Conservation (phyloP, 176 grass and related monocot genomes). For the Oryza meyeriana region DNA sequence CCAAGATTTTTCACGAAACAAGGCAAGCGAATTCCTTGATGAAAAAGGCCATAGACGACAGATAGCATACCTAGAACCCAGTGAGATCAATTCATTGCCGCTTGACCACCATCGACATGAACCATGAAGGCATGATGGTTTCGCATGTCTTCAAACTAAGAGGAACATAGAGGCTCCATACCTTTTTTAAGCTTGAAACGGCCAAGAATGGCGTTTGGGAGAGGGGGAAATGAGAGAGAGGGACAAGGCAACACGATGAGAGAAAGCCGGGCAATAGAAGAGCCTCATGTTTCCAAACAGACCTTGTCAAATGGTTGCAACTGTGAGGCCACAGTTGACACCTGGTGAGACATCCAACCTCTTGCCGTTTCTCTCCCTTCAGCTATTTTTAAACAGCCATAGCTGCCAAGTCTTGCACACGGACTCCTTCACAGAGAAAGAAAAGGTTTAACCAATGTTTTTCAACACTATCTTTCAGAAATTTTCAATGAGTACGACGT, state of each 20-base stretch:
- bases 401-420: background rate
- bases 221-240: background rate
- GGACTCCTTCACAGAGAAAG: background rate
- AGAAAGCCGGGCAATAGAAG: conserved; percentile 49
- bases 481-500: background rate
- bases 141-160: conserved; percentile 30
- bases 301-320: conserved; percentile 44
- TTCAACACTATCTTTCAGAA: background rate
- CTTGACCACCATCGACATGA: conserved; percentile 18
- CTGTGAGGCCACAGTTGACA: conserved; percentile 9
- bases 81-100: conserved; percentile 13
- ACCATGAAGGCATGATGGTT: background rate
- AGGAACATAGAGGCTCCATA: conserved; percentile 6
- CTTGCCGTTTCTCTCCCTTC: background rate
- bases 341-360: conserved; percentile 28
- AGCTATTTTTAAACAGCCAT: conserved; percentile 25
- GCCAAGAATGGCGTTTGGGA: conserved; percentile 24
- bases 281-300: conserved; percentile 34
- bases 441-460: background rate
- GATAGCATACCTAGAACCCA: conserved; percentile 36
- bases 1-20: background rate
- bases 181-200: conserved; percentile 27
- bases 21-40: background rate
- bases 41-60: background rate
- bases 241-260: conserved; percentile 15